Evolutionary conservation across 192 early-diverging fungal genomes (phyloP).

Genomic region (Coemansia sp.): DNA sequence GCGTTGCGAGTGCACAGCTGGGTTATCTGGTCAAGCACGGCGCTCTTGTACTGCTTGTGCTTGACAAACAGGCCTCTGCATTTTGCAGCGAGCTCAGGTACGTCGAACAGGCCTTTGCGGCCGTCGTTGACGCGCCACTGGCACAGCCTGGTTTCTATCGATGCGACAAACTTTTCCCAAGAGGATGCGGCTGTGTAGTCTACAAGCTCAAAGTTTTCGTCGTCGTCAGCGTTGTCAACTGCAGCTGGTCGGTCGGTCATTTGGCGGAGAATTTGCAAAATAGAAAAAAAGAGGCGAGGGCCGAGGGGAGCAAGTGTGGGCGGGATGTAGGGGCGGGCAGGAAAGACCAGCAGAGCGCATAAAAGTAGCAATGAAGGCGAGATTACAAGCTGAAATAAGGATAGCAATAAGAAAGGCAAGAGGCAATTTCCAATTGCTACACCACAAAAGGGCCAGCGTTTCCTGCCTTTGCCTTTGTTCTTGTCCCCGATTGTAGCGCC

Average conservation of each 20-base stretch:
- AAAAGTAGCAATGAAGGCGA: neutral
- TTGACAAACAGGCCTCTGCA: conserved; percentile 28
- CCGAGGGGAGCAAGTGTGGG: neutral
- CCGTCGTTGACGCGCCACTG: conserved; percentile 63
- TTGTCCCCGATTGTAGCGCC: neutral
- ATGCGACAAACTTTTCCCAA: conserved; percentile 66
- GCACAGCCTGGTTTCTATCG: conserved; percentile 62
- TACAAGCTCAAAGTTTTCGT: conserved; percentile 74
- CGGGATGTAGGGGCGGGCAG: no score
- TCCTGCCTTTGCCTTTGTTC: neutral
- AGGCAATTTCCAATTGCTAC: no score
- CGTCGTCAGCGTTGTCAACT: conserved; percentile 42
- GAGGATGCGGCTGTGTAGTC: conserved; percentile 73
- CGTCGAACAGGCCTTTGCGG: conserved; percentile 54
- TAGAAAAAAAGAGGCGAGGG: neutral
- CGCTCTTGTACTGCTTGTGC: conserved; percentile 27
- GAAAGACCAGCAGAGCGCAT: neutral
- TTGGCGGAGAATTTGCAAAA: neutral
- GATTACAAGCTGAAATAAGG: neutral
- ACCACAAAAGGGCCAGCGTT: no score
- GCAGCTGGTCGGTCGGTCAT: neutral
- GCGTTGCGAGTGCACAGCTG: conserved; percentile 35
- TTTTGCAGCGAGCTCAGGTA: conserved; percentile 32
- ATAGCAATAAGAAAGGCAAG: neutral
- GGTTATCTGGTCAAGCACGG: conserved; percentile 32